These are phyloP conservation scores for Pseudocercospora musae DNA, from an alignment of 2,329 filamentous ascomycete genomes.

Conservation along the genomic window DNA sequence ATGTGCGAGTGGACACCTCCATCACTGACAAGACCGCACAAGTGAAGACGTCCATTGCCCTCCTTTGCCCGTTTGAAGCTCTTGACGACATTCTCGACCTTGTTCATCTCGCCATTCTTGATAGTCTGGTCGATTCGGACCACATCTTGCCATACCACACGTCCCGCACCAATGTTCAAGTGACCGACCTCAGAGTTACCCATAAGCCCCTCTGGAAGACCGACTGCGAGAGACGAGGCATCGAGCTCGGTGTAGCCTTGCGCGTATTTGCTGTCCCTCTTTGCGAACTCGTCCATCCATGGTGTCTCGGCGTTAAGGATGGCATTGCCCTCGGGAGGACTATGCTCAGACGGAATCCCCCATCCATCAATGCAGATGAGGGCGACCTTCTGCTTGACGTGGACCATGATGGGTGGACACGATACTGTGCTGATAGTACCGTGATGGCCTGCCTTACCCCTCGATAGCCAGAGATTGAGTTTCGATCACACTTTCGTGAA, in stretches of 20 bases:
- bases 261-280: slow-evolving; percentile 63
- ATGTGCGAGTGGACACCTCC: slow-evolving; percentile 97
- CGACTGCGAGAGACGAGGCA: slow-evolving; percentile 91
- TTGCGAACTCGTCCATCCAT: slow-evolving; percentile 82
- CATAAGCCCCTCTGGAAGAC: slow-evolving; percentile 95
- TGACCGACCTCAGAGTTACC: slow-evolving; percentile 98
- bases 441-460: neutral
- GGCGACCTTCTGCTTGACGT: slow-evolving; percentile 67
- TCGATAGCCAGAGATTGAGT: neutral
- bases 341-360: slow-evolving; percentile 79
- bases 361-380: slow-evolving; percentile 98
- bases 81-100: slow-evolving; percentile 72
- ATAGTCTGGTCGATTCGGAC: slow-evolving; percentile 93
- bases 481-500: neutral
- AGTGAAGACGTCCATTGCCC: slow-evolving; percentile 86
- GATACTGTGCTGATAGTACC: neutral
- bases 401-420: slow-evolving; percentile 49
- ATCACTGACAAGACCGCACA: slow-evolving; percentile 88
- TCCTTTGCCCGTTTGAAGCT: slow-evolving; percentile 77
- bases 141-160: slow-evolving; percentile 90
- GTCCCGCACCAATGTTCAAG: slow-evolving; percentile 94
- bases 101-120: slow-evolving; percentile 76
- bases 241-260: slow-evolving; percentile 91
- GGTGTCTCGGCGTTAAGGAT: slow-evolving; percentile 92
- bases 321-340: slow-evolving; percentile 77